A percentile compares a stretch with the other conserved stretches of the same genome.
Conservation (phyloP, 1,284 basidiomycete genomes). For the Fomitopsis pinicola region DNA sequence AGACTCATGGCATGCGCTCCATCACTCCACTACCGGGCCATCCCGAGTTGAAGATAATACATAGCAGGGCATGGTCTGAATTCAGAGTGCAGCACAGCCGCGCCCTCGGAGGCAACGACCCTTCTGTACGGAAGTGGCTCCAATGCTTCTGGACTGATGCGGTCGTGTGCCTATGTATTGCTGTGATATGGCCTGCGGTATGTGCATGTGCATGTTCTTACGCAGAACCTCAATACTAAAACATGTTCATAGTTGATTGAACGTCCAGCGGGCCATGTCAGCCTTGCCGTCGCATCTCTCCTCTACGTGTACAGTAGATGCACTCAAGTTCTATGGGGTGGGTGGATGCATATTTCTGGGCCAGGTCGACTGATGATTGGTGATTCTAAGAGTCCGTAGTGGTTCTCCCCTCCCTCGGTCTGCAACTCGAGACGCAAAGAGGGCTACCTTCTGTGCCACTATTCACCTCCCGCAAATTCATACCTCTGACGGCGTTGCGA, state of each 20-base stretch:
- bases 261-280: neutral
- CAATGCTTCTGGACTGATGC: slow-evolving; percentile 35
- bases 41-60: slow-evolving; percentile 49
- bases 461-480: slow-evolving; percentile 48
- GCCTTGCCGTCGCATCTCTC: neutral
- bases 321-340: slow-evolving; percentile 52
- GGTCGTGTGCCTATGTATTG: slow-evolving; percentile 28
- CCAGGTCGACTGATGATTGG: neutral
- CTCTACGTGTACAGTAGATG: slow-evolving; percentile 29
- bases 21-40: slow-evolving; percentile 43
- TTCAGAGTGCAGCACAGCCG: slow-evolving; percentile 46
- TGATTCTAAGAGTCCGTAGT: slow-evolving; percentile 57
- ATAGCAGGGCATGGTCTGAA: slow-evolving; percentile 41
- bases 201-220: slow-evolving; percentile 5
- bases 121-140: slow-evolving; percentile 11
- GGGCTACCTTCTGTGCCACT: slow-evolving; percentile 47
- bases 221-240: neutral
- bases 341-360: slow-evolving; percentile 2
- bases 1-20: slow-evolving; percentile 35
- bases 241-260: neutral
- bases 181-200: slow-evolving; percentile 37
- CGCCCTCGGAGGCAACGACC: neutral
- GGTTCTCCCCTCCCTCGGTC: slow-evolving; percentile 58
- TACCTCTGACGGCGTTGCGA: slow-evolving; percentile 48
- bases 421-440: slow-evolving; percentile 67